phyloP scores from a whole-genome alignment of 208 protist species.

The Herpetomonas tarakana region DNA sequence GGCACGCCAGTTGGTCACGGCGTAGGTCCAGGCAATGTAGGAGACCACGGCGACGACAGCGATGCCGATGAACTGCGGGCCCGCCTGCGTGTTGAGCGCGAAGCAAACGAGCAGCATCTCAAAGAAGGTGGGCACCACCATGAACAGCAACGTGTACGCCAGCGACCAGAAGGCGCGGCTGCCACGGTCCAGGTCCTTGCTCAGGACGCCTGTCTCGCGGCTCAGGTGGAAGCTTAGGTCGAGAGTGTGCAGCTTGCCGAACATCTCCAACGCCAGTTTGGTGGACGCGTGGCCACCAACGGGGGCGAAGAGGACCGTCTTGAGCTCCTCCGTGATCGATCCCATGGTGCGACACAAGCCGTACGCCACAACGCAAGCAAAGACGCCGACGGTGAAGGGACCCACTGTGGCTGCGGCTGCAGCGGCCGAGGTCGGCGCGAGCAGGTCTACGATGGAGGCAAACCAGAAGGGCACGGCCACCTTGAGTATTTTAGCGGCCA shows the following conservation, averaged over 20 bases:
- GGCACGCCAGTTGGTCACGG: constrained; percentile 88
- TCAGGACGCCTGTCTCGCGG: constrained; percentile 89
- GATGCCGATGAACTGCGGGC: constrained; percentile 81
- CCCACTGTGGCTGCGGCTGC: constrained; percentile 29
- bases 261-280: constrained; percentile 84
- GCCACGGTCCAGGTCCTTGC: constrained; percentile 90
- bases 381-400: constrained; percentile 67
- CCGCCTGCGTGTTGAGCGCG: constrained; percentile 81
- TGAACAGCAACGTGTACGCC: constrained; percentile 88
- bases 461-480: constrained; percentile 92
- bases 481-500: constrained; percentile 78
- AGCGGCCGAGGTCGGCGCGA: constrained; percentile 38
- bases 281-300: constrained; percentile 84
- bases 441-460: constrained; percentile 81
- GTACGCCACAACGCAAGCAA: constrained; percentile 83
- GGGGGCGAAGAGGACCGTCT: constrained; percentile 88
- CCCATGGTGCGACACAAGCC: constrained; percentile 74
- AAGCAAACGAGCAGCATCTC: constrained; percentile 90
- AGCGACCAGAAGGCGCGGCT: constrained; percentile 90
- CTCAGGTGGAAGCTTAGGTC: constrained; percentile 88
- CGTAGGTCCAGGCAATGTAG: constrained; percentile 88
- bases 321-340: constrained; percentile 84
- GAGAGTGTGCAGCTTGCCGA: constrained; percentile 84
- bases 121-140: constrained; percentile 92
- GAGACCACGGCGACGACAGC: constrained; percentile 74